Conservation (phyloP, 2,329 filamentous ascomycete species). For the Aspergillus proliferans region DNA sequence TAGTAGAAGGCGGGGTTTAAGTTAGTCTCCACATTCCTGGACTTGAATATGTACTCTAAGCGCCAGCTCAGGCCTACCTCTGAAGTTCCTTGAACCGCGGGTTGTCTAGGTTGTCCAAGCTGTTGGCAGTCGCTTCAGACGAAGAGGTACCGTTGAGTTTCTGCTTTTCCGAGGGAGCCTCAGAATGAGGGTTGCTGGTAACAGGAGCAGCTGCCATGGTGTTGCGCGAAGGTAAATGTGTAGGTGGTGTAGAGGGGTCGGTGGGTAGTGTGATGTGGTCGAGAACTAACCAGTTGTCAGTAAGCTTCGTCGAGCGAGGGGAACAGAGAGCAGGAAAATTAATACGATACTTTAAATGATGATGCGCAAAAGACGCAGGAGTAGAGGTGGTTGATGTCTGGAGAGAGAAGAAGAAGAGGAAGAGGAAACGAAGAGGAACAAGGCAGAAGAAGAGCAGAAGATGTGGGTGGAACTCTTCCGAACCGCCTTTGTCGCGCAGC, state of each 20-base stretch:
- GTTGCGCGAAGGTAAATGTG: conserved; percentile 18
- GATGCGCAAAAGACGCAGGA: background rate
- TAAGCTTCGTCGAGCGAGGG: background rate
- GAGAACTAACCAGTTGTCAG: background rate
- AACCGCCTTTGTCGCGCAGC: conserved; percentile 22
- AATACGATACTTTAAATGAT: background rate
- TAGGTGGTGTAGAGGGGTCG: background rate
- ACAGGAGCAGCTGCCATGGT: conserved; percentile 58
- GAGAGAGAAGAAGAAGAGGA: conserved; percentile 1
- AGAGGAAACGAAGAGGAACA: conserved; percentile 1
- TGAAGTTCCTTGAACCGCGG: conserved; percentile 80
- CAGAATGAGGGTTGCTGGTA: conserved; percentile 58
- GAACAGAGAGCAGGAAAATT: background rate
- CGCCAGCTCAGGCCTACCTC: conserved; percentile 56
- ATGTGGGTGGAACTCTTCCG: conserved; percentile 29
- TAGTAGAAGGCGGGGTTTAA: conserved; percentile 31
- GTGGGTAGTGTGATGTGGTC: background rate
- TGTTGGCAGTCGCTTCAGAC: conserved; percentile 47
- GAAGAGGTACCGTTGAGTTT: conserved; percentile 46
- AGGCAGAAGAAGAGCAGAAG: conserved; percentile 11
- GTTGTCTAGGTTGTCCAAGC: conserved; percentile 62
- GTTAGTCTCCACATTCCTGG: conserved; percentile 10
- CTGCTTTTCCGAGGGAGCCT: conserved; percentile 63
- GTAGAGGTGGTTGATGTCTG: background rate
- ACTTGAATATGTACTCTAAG: too few species aligned